Evolutionary conservation across 192 early-diverging fungal genomes (phyloP).

Genomic region (Ramicandelaber brevisporus): DNA sequence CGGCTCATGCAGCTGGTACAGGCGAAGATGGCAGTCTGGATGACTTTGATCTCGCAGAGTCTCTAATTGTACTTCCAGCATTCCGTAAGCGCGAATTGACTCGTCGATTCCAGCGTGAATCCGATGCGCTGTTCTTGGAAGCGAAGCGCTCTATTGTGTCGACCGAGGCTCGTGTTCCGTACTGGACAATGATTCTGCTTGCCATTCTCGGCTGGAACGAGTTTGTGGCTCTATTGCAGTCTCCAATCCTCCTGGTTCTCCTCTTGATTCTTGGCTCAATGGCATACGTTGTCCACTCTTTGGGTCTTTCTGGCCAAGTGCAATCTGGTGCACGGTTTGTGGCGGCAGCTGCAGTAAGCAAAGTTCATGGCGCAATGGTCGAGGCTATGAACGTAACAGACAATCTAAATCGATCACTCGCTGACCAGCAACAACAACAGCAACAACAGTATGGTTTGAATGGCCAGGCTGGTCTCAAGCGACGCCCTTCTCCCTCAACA

Average conservation of each 20-base stretch:
- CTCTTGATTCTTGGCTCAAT: constrained; percentile 24
- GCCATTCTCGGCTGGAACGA: constrained; percentile 91
- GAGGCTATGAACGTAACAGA: too few relatives aligned
- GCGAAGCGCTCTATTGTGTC: constrained; percentile 85
- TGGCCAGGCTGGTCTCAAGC: too few relatives aligned
- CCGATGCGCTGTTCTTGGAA: constrained; percentile 76
- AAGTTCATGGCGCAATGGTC: too few relatives aligned
- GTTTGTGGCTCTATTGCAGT: constrained; percentile 55
- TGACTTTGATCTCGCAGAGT: constrained; percentile 29
- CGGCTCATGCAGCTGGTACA: too few relatives aligned
- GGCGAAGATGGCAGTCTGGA: too few relatives aligned
- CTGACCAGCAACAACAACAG: too few relatives aligned
- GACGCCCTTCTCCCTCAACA: too few relatives aligned
- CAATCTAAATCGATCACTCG: too few relatives aligned
- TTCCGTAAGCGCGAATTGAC: constrained; percentile 37
- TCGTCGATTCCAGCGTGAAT: constrained; percentile 66
- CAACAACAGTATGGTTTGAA: too few relatives aligned
- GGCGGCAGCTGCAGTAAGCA: too few relatives aligned
- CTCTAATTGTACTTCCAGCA: constrained; percentile 31
- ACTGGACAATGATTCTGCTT: constrained; percentile 58
- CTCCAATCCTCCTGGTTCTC: constrained; percentile 58
- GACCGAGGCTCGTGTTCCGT: constrained; percentile 62
- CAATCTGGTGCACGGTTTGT: too few relatives aligned
- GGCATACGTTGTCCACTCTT: constrained; percentile 28
- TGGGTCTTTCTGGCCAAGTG: constrained; percentile 40